Base-by-base conservation (phyloP, 169 alveolate species). In the Cryptosporidium baileyi region DNA sequence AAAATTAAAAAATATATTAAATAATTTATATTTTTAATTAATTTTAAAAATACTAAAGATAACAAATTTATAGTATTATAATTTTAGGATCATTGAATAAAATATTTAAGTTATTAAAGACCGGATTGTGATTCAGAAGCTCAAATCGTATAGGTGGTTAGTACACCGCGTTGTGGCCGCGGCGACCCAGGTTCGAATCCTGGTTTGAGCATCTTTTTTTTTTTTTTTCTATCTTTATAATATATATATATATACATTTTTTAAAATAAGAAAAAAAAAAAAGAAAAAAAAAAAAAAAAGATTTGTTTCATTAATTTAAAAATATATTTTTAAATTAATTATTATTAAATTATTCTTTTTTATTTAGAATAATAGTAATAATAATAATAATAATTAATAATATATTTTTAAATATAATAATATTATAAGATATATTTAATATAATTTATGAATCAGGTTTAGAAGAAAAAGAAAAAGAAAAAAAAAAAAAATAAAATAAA, bases 161-260 rank as follows among this genome's bases (percentile, higher is more conserved):
- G 85, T 74, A 74, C 85, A 74, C 85, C 85, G 85, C 85, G 85
- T 74, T 74, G 85, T 74, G 85, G 85, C 85, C 85, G 85, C 85
- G 85, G 85, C 85, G 85, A 74, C 85, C 85, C 85, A 74, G 85
- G 85, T 74, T 74, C 85, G 85, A 74, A 74, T 74, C 85, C 85
- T 74, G 85, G 85, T 74, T 74, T 74, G 85, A 74, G 85, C 85
- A 74, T 38, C 32, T 49, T 74, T 63, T 74, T 34, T 24, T 24
- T n/a, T 9, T 61, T n/a, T 7, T 38, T 34, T 61, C 11, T 61
- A 38, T 30, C 3, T 24, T 5, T 11, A 57, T 2, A 24, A 24
- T 22, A 26, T 28, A 30, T 22, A 22, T 57, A 24, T 57, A 57
- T 57, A 8, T 5, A 28, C 26, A 57, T 19, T 24, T 26, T 9